A percentile compares a stretch with the other conserved stretches of the same genome.
These are phyloP conservation scores for Tephrocybe sp. DNA, from an alignment of 768 basidiomycete species.

Conservation along the genomic window DNA sequence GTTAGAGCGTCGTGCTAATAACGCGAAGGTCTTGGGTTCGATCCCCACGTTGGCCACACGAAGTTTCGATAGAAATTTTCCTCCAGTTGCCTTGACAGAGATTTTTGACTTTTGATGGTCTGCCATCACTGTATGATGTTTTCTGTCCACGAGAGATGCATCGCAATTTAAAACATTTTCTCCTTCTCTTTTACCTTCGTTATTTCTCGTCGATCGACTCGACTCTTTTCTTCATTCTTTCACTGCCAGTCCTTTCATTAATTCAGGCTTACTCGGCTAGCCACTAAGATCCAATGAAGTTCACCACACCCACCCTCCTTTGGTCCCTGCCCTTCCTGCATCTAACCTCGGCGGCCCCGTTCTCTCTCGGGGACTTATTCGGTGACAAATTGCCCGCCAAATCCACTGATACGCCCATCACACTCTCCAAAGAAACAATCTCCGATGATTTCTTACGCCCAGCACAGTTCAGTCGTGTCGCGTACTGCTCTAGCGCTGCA, in stretches of 20 bases:
- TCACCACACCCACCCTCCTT: not conserved
- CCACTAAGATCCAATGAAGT: no score
- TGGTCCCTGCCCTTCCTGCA: not conserved
- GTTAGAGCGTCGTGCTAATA: constrained; percentile 85
- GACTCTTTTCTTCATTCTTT: not conserved
- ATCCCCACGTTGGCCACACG: constrained; percentile 61
- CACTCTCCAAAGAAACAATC: constrained; percentile 1
- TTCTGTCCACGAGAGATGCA: no score
- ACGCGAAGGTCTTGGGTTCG: constrained; percentile 72
- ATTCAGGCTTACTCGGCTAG: no score
- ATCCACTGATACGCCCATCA: not conserved
- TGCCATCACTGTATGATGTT: no score
- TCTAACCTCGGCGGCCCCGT: not conserved
- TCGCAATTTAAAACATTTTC: no score
- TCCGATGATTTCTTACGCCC: constrained; percentile 22
- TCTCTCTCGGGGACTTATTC: not conserved
- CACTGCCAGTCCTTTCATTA: no score
- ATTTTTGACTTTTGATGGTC: no score
- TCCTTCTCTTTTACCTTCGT: not conserved
- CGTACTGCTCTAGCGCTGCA: constrained; percentile 32
- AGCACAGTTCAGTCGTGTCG: constrained; percentile 33
- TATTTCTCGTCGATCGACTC: constrained; percentile 6
- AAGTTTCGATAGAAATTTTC: not conserved
- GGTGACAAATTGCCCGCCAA: not conserved
- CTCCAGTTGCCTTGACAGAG: not conserved